These are phyloP conservation scores for Diaporthe longicolla DNA, from an alignment of 2,329 filamentous ascomycete species.

Conservation along the genomic window DNA sequence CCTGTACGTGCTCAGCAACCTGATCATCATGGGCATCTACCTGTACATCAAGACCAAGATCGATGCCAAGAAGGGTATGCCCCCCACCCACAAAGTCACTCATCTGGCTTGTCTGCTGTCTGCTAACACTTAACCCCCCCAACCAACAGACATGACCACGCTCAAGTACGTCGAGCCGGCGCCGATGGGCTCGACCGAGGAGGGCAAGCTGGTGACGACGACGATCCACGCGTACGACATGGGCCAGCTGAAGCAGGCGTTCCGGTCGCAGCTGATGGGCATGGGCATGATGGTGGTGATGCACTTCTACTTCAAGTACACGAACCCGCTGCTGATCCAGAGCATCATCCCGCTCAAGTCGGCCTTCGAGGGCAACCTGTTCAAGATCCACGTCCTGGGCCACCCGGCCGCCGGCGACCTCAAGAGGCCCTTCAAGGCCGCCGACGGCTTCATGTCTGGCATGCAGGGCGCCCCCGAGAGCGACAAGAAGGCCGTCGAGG, in stretches of 20 bases:
- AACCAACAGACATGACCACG: slow-evolving; percentile 84
- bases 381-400: slow-evolving; percentile 95
- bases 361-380: slow-evolving; percentile 93
- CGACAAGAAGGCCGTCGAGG: slow-evolving; percentile 90
- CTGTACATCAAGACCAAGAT: slow-evolving; percentile 87
- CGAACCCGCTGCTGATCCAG: slow-evolving; percentile 98
- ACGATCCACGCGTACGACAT: slow-evolving; percentile 96
- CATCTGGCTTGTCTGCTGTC: no score
- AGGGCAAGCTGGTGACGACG: slow-evolving; percentile 95
- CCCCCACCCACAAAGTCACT: no score
- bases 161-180: slow-evolving; percentile 99
- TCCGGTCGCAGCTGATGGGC: slow-evolving; percentile 95
- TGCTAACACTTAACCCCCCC: not conserved
- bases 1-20: slow-evolving; percentile 73
- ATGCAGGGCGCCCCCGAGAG: slow-evolving; percentile 81
- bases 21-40: slow-evolving; percentile 89
- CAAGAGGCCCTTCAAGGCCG: slow-evolving; percentile 94
- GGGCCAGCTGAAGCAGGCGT: slow-evolving; percentile 84
- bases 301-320: slow-evolving; percentile 99
- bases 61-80: slow-evolving; percentile 98
- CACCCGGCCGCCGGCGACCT: slow-evolving; percentile 90
- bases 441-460: slow-evolving; percentile 85
- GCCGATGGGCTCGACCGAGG: slow-evolving; percentile 92
- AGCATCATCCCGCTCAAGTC: slow-evolving; percentile 98
- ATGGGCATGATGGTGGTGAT: slow-evolving; percentile 98